Evolutionary conservation across 2,329 filamentous ascomycete species (phyloP).

Genomic region (Botryotinia globosa): DNA sequence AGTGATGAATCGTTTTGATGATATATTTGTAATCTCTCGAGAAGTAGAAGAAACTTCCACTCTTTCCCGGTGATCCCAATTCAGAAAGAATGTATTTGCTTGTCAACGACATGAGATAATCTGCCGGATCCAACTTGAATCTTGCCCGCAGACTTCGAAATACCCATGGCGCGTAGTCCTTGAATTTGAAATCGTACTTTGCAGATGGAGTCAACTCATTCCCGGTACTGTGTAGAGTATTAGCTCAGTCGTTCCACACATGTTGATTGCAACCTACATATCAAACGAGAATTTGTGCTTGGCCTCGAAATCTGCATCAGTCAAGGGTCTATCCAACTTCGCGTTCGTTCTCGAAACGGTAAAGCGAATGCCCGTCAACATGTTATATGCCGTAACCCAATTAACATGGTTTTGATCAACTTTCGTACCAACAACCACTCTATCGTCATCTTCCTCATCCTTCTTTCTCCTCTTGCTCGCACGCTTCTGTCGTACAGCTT

Average conservation of each 20-base stretch:
- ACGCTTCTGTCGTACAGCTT: slow-evolving; percentile 86
- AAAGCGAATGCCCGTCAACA: slow-evolving; percentile 98
- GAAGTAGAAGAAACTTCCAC: slow-evolving; percentile 99
- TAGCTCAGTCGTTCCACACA: slow-evolving; percentile 36
- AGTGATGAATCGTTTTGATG: slow-evolving; percentile 98
- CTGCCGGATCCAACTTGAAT: slow-evolving; percentile 91
- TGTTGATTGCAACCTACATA: slow-evolving; percentile 61
- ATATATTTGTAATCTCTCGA: slow-evolving; percentile 99
- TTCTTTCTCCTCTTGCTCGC: slow-evolving; percentile 80
- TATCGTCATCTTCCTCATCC: slow-evolving; percentile 88
- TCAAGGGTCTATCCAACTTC: slow-evolving; percentile 88
- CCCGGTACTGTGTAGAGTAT: slow-evolving; percentile 64
- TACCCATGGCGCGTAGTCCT: slow-evolving; percentile 99
- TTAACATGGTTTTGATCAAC: slow-evolving; percentile 97
- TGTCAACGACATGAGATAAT: slow-evolving; percentile 96
- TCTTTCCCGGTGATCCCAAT: slow-evolving; percentile 94
- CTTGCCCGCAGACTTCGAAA: slow-evolving; percentile 86
- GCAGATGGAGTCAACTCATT: slow-evolving; percentile 96
- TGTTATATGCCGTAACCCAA: slow-evolving; percentile 98
- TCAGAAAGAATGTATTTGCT: slow-evolving; percentile 99
- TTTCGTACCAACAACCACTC: slow-evolving; percentile 93
- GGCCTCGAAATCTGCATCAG: slow-evolving; percentile 85
- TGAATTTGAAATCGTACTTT: slow-evolving; percentile 99
- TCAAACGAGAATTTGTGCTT: slow-evolving; percentile 99
- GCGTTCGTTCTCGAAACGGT: slow-evolving; percentile 95